Evolutionary conservation across 169 alveolate species (phyloP).

Genomic region (Prorocentrum cordatum): DNA sequence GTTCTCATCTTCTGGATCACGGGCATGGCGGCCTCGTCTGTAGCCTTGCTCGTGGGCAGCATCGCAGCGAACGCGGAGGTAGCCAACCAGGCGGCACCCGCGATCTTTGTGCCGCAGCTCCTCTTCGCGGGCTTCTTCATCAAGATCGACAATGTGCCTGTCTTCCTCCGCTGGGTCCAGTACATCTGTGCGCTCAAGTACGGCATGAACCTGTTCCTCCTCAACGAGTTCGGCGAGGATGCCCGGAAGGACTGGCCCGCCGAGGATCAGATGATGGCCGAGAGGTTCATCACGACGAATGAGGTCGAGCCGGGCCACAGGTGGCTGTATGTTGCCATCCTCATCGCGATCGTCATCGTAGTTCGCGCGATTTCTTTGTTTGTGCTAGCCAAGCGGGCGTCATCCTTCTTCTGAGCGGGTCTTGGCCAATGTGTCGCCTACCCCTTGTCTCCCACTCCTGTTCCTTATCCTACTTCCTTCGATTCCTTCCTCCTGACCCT

Average conservation of each 20-base stretch:
- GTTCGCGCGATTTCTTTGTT: neutral
- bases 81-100: conserved; percentile 59
- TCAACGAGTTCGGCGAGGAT: conserved; percentile 28
- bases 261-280: neutral
- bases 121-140: conserved; percentile 61
- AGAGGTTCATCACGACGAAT: neutral
- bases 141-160: neutral
- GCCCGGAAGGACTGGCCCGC: conserved; percentile 2
- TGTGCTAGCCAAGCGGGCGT: conserved; percentile 10
- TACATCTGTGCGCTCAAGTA: conserved; percentile 31
- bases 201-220: neutral
- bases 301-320: conserved; percentile 23
- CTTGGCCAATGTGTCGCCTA: no score
- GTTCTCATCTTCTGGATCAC: conserved; percentile 58
- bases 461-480: no score
- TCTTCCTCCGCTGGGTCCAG: conserved; percentile 13
- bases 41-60: conserved; percentile 45
- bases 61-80: conserved; percentile 29
- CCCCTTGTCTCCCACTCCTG: no score
- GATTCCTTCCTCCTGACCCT: no score
- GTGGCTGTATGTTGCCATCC: conserved; percentile 37
- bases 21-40: conserved; percentile 28
- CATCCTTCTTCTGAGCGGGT: conserved; percentile 9
- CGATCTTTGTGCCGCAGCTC: conserved; percentile 40
- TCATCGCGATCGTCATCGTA: conserved; percentile 6